Base-by-base conservation (phyloP, 139 green algal species). In the Diplosphaera chodatii region DNA sequence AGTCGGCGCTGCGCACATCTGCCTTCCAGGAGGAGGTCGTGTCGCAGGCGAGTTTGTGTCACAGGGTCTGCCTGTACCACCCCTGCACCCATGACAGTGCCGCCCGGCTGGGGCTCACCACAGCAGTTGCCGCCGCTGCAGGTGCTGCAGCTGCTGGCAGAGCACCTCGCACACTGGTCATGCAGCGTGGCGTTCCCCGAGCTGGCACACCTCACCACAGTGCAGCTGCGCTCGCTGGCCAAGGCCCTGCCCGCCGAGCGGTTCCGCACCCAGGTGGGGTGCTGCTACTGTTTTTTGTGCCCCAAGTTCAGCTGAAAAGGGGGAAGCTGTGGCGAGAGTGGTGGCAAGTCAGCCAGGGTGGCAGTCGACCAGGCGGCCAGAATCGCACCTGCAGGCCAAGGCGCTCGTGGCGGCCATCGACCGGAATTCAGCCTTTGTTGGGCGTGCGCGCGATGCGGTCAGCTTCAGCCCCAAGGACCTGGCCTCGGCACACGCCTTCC, bases 111-210 rank as follows among this genome's bases (percentile, higher is more conserved):
- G n/a, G n/a, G n/a, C n/a, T n/a, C n/a, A n/a, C n/a, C n/a, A 2
- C 16, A 30, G 20, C 81, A n/a, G n/a, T n/a, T n/a, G n/a, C n/a
- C n/a, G n/a, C n/a, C n/a, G n/a, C n/a, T n/a, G n/a, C n/a, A 92
- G 83, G 80, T 89, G 28, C 56, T 96, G 68, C 86, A 96, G 82
- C 72, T 93, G 40, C 81, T 98, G 72, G 75, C 83, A 2, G 84
- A 91, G 3, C 89, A 97, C 79, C 79, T 97, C 37, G 64, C 84
- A 3, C 81, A 92, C 70, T 97, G 91, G 89, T 74, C 84, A 31
- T 87, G 83, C 74, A 81, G 72, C 79, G 70, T 91, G 16, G 82
- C 89, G 32, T 97, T 98, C 76, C 94, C 94, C 15, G 94, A 98
- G 86, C 82, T 98, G 21, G 67, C 87, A 1, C 87, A 92, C 83